Base-by-base conservation (phyloP, 805 yeast genomes). In the Yarrowia keelungensis region DNA sequence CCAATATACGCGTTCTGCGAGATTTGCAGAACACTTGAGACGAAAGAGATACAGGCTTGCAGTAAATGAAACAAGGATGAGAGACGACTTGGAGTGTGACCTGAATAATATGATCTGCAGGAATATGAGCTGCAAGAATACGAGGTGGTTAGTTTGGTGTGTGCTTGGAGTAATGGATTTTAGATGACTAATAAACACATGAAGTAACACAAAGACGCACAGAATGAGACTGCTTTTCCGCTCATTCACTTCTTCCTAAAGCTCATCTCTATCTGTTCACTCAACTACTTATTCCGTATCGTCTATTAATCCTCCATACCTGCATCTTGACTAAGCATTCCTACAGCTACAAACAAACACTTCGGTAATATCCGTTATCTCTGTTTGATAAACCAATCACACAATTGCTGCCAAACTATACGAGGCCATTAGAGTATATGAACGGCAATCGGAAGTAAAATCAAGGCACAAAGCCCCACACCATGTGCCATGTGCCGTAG, bases 1-100 rank as follows among this genome's bases (percentile, higher is more conserved):
- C 19, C 56, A 50, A 50, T 50, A 50, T 50, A 36, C 41, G 56
- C 41, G 16, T 41, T 9, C 42, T 50, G 56, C 56, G 56, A 50
- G 56, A 50, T 50, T 50, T 50, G 56, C 56, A 50, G 39, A n/a
- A 4, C 14, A n/a, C 54, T 14, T 14, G n/a, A 32, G 39, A 32
- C 38, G 7, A 26, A 26, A 26, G 32, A 26, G 32, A 26, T 26
- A 26, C 32, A 26, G 32, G 7, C 32, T 26, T 26, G 32, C 32
- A 26, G 32, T 26, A 26, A 26, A 26, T 26, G 32, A 26, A 26
- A 26, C 32, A 26, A 26, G 4, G 32, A 26, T 26, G 32, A 26
- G 32, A 26, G 3, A 26, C 5, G 32, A 2, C 32, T 5, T 26
- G 32, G 32, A 26, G 32, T 26, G 2, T 26, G 32, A 26, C 32